Base-by-base conservation (phyloP, 1,139 yeast species). In the Magnusiomyces tetraspermus region DNA sequence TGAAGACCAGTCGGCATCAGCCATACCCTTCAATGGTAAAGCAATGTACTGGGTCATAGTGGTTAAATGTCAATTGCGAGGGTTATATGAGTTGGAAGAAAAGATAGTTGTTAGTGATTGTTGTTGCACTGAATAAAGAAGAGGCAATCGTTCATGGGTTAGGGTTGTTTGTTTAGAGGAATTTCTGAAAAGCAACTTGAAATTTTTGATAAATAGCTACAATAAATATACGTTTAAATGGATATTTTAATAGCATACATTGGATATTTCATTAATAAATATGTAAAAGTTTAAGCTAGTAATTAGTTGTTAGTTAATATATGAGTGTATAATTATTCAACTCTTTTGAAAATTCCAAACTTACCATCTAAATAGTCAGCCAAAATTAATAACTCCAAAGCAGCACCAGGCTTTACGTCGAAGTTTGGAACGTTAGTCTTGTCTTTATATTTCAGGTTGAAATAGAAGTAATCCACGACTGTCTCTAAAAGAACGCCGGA, bases 381-480 rank as follows among this genome's bases (percentile, higher is more conserved):
- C 36, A 95, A 95, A 41, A 92, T 94, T 49, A 92, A 71, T 60
- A 92, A 71, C 63, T 92, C 97, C 59, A 92, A 73, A 0, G 97
- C 96, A 77, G 90, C 79, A 61, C 88, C 97, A 0, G 97, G 92
- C 0, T 97, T 97, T 1, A 92, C 81, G 48, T 85, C 83, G 67
- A 92, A 92, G 56, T 86, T 94, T 0, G 96, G 95, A 11, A 86
- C 80, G 50, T 77, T 80, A 0, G 77, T 80, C 44, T 72, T 74
- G 54, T 82, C 85, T 58, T 74, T 78, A 64, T 85, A 86, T 62
- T 85, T 83, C 59, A 75, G 69, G 61, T 86, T 81, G 65, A 87
- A 90, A 65, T 86, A 83, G 43, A 92, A 70, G 63, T 92, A 92
- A 60, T 92, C 97, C 47, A 88, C 85, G 22, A 90, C 83, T 63